Percentiles rank a stretch among this genome's conserved stretches.
These are phyloP conservation scores for Saccharomycopsis crataegensis DNA, from an alignment of 1,139 yeast species.

Conservation along the genomic window DNA sequence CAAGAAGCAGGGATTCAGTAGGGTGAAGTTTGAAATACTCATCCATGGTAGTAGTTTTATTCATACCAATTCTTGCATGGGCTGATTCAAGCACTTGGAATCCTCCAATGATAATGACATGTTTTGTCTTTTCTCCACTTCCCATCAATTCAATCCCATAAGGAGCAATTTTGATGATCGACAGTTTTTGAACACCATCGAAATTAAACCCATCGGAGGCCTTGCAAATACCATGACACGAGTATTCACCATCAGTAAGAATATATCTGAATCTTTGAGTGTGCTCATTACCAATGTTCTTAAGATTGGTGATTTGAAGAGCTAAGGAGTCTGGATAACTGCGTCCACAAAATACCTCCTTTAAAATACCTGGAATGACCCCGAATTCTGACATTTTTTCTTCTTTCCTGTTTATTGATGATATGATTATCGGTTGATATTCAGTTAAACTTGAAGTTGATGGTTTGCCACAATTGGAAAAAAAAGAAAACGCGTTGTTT, in stretches of 20 bases:
- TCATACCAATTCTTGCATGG: slow-evolving; percentile 35
- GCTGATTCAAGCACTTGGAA: slow-evolving; percentile 39
- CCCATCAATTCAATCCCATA: slow-evolving; percentile 38
- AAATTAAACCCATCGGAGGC: slow-evolving; percentile 19
- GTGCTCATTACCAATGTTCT: slow-evolving; percentile 35
- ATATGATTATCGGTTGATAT: background rate
- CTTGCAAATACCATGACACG: slow-evolving; percentile 59
- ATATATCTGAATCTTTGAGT: slow-evolving; percentile 48
- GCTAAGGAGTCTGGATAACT: slow-evolving; percentile 12
- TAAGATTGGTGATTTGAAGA: slow-evolving; percentile 43
- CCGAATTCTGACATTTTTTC: background rate
- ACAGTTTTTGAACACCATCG: slow-evolving; percentile 38
- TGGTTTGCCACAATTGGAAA: background rate
- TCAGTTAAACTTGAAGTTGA: background rate
- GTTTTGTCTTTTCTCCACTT: slow-evolving; percentile 45
- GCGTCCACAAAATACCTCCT: background rate
- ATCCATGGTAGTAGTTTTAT: slow-evolving; percentile 38
- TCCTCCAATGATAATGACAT: slow-evolving; percentile 47
- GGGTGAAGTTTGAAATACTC: slow-evolving; percentile 49
- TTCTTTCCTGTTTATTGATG: background rate
- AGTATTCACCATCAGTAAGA: slow-evolving; percentile 57
- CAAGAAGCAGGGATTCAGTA: slow-evolving; percentile 36
- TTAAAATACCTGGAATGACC: background rate
- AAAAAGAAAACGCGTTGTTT: slow-evolving; percentile 22
- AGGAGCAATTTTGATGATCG: slow-evolving; percentile 24